These are phyloP conservation scores for Discostella stelligeroides DNA, from an alignment of 108 stramenopile genomes.

Conservation along the genomic window DNA sequence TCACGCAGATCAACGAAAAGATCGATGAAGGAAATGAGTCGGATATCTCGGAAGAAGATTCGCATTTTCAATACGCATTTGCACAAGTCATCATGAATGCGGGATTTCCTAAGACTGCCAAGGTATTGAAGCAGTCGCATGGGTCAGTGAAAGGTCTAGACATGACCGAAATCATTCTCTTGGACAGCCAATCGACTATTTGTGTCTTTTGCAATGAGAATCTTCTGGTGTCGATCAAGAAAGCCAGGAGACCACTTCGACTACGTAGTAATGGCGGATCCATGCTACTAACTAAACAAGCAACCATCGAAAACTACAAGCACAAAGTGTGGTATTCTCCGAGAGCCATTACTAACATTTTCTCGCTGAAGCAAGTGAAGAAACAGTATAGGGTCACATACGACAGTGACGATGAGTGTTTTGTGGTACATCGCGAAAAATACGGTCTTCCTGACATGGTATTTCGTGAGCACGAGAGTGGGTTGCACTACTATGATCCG, in stretches of 20 bases:
- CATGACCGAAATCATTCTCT: not conserved
- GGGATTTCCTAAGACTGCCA: too few species aligned
- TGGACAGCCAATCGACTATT: constrained; percentile 18
- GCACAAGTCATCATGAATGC: too few species aligned
- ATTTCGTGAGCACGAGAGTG: not conserved
- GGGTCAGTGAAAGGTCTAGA: not conserved
- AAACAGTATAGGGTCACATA: constrained; percentile 7
- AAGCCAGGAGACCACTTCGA: not conserved
- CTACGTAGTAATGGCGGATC: constrained; percentile 5
- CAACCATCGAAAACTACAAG: not conserved
- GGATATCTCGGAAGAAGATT: not conserved
- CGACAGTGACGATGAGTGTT: not conserved
- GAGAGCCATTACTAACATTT: constrained; percentile 9
- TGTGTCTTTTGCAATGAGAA: constrained; percentile 4
- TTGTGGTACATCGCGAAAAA: not conserved
- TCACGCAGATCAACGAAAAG: not conserved
- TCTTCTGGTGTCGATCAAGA: not conserved
- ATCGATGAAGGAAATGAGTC: not conserved
- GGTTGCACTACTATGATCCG: not conserved
- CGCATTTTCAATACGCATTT: constrained; percentile 3
- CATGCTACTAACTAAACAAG: not conserved
- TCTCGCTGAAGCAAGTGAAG: constrained; percentile 1
- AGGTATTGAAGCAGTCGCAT: not conserved
- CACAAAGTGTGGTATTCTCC: not conserved
- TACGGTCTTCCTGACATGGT: not conserved